Evolutionary conservation across 805 yeast species (phyloP).

Genomic region (Crinitomyces ghanaensis): DNA sequence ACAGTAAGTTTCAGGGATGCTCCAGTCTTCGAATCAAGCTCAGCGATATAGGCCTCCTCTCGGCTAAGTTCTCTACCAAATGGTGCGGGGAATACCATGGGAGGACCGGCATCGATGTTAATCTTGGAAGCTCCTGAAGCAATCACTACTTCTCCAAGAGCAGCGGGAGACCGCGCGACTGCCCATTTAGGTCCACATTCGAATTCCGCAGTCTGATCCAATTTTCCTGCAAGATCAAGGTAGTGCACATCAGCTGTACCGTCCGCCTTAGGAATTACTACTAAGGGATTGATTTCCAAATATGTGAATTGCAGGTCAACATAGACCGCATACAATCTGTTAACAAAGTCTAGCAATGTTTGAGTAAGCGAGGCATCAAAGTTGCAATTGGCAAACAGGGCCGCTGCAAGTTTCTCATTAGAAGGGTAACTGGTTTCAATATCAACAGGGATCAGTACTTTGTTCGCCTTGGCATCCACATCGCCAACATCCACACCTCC

Average conservation of each 20-base stretch:
- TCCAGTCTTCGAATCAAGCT: conserved; percentile 37
- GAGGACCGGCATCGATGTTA: conserved; percentile 34
- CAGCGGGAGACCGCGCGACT: conserved; percentile 33
- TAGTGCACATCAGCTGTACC: conserved; percentile 35
- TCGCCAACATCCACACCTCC: conserved; percentile 40
- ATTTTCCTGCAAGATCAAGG: conserved; percentile 37
- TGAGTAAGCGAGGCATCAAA: conserved; percentile 29
- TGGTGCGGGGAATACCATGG: conserved; percentile 39
- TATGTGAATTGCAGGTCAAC: conserved; percentile 37
- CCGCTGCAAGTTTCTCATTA: conserved; percentile 24
- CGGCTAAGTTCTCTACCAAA: conserved; percentile 35
- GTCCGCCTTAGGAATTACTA: conserved; percentile 29
- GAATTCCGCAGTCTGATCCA: conserved; percentile 38
- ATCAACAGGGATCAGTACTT: conserved; percentile 33
- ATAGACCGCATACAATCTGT: conserved; percentile 36
- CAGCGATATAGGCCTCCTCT: conserved; percentile 38
- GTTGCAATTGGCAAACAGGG: conserved; percentile 31
- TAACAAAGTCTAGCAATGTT: conserved; percentile 33
- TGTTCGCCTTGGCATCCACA: conserved; percentile 35
- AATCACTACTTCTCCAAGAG: conserved; percentile 26
- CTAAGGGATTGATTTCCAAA: conserved; percentile 36
- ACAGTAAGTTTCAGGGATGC: conserved; percentile 36
- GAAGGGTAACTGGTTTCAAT: conserved; percentile 30
- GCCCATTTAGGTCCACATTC: conserved; percentile 42
- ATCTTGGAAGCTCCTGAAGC: conserved; percentile 16